These are phyloP conservation scores for Chloropicon primus DNA, from an alignment of 139 green algal genomes.

Conservation along the genomic window DNA sequence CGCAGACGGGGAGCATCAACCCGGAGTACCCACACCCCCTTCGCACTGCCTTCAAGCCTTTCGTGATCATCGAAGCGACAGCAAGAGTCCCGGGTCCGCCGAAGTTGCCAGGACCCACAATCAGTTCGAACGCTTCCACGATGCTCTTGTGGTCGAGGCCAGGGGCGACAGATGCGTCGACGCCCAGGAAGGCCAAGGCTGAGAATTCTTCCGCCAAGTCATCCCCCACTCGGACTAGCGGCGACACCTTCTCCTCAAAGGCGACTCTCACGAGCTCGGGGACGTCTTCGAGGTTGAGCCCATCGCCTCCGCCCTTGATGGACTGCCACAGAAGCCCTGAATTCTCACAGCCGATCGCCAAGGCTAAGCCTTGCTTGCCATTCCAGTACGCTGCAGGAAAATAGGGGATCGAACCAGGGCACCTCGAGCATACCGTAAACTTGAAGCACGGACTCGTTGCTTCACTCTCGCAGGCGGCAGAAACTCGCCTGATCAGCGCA, in stretches of 20 bases:
- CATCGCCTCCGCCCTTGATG: neutral
- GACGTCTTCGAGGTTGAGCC: neutral
- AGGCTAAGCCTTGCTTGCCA: neutral
- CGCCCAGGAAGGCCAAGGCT: conserved; percentile 19
- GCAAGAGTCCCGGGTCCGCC: conserved; percentile 10
- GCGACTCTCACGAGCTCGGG: too few species aligned
- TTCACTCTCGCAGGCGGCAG: neutral
- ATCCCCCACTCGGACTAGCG: too few species aligned
- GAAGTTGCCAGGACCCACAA: conserved; percentile 1
- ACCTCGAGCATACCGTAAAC: conserved; percentile 22
- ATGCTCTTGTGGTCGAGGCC: conserved; percentile 22
- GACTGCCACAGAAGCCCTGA: neutral
- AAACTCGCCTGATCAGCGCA: too few species aligned
- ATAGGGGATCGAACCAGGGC: conserved; percentile 21
- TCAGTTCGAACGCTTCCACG: conserved; percentile 11
- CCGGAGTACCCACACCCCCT: conserved; percentile 25
- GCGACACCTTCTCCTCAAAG: too few species aligned
- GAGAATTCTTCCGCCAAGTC: neutral
- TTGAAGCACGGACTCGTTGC: conserved; percentile 14
- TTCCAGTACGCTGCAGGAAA: conserved; percentile 26
- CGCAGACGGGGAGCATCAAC: conserved; percentile 40
- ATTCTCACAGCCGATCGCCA: neutral
- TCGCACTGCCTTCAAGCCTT: conserved; percentile 19
- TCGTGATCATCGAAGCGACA: conserved; percentile 22
- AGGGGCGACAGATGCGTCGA: conserved; percentile 30